Evolutionary conservation across 148 eudicot genomes (phyloP).

Genomic region (Euryodendron excelsum): DNA sequence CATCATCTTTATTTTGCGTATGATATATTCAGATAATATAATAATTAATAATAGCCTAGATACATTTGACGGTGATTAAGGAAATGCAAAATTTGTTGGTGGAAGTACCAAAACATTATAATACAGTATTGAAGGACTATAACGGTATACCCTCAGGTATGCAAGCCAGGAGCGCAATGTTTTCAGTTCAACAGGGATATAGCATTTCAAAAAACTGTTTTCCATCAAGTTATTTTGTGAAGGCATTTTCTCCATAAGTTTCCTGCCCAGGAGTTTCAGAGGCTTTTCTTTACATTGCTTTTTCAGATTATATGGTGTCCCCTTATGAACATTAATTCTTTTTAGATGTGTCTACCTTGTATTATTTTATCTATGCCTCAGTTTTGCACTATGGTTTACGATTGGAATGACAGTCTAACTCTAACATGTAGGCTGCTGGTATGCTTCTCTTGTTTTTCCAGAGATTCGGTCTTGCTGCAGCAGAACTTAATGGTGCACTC

Average conservation of each 20-base stretch:
- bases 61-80: neutral
- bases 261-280: neutral
- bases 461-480: constrained; percentile 83
- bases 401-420: neutral
- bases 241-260: neutral
- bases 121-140: neutral
- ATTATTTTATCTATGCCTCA: neutral
- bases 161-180: neutral
- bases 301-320: neutral
- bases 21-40: neutral
- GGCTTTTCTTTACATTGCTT: neutral
- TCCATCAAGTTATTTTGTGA: neutral
- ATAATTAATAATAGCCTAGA: neutral
- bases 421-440: neutral
- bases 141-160: too few species aligned
- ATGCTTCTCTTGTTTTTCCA: constrained; percentile 23
- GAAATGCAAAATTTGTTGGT: neutral
- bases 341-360: neutral
- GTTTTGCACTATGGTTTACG: neutral
- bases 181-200: neutral
- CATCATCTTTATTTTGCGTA: neutral
- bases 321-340: neutral
- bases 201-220: neutral
- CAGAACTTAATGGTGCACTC: constrained; percentile 60
- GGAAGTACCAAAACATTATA: neutral